Evolutionary conservation across 192 early-diverging fungal species (phyloP).

Genomic region (Funneliformis mosseae): DNA sequence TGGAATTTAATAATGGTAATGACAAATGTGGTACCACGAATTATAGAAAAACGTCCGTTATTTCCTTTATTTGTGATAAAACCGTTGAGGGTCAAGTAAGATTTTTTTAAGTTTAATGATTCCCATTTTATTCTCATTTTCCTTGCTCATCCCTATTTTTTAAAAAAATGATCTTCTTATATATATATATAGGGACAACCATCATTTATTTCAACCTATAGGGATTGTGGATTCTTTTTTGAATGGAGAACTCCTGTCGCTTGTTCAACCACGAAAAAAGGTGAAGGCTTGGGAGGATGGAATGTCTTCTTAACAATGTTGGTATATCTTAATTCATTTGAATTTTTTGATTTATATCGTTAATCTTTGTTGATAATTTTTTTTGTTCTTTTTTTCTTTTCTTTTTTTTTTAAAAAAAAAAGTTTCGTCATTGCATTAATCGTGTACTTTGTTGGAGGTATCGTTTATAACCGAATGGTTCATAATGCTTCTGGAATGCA

Average conservation of each 20-base stretch:
- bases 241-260: conserved; percentile 46
- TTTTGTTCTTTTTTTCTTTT: neutral
- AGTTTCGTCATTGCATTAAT: conserved; percentile 41
- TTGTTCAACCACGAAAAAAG: conserved; percentile 32
- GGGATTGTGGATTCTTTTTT: conserved; percentile 42
- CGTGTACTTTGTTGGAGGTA: conserved; percentile 44
- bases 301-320: conserved; percentile 46
- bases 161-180: neutral
- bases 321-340: neutral
- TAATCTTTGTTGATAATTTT: neutral
- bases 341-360: neutral
- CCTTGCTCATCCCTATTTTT: neutral
- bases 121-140: neutral
- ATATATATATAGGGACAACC: conserved; percentile 36
- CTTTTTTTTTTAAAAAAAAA: no score
- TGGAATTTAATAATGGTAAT: conserved; percentile 39
- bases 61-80: conserved; percentile 41
- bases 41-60: conserved; percentile 34
- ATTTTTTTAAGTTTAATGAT: neutral
- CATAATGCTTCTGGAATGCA: conserved; percentile 41
- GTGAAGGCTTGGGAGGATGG: conserved; percentile 20
- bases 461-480: conserved; percentile 47
- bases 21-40: conserved; percentile 21
- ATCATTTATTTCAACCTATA: conserved; percentile 28
- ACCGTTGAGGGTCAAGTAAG: conserved; percentile 41